Base-by-base conservation (phyloP, 2,329 filamentous ascomycete genomes). In the Calonectria pseudoturangicola region DNA sequence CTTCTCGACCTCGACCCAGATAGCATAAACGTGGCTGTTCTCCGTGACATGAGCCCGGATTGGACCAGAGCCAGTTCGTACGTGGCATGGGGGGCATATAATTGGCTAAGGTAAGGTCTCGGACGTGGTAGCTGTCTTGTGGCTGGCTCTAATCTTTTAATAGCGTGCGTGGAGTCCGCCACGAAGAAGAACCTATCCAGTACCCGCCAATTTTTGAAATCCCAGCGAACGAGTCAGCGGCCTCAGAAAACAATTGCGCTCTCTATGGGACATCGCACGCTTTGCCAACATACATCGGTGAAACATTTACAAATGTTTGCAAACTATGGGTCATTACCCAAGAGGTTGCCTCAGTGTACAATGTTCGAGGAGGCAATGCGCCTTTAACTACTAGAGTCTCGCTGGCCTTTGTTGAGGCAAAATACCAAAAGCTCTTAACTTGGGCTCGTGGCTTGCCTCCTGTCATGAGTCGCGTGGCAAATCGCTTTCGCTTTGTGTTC, bases 51-150 rank as follows among this genome's bases (percentile, higher is more conserved):
- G 45, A 48, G 5, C 8, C 45, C 45, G 7, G 45, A 48, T 21
- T 25, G n/a, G 45, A 48, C 9, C 45, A 48, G 45, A 25, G 45
- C 45, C 21, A 48, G 45, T 48, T 16, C 45, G 2, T 25, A 48
- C 25, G 45, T 48, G 45, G 45, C 45, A 21, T 48, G 45, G 45
- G 45, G 45, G n/a, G 45, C 21, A 25, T 48, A 25, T 48, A 48
- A 25, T 48, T 48, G 45, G 45, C n/a, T 48, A 4, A 48, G 45
- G 45, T 48, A 8, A 48, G 45, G n/a, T 25, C 16, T 48, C 3
- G 4, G 3, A 36, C 33, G 6, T 18, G 13, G 18, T 43, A 10
- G 16, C 4, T n/a, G 18, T 43, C 15, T 48, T 48, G 45, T 25
- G 7, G 4, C n/a, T 21, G 2, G 25, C n/a, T 48, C 45, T 48